Percentiles rank a stretch among this genome's conserved stretches.
Conservation (phyloP, 495 filamentous ascomycete species). For the Lasiosphaeria miniovina region DNA sequence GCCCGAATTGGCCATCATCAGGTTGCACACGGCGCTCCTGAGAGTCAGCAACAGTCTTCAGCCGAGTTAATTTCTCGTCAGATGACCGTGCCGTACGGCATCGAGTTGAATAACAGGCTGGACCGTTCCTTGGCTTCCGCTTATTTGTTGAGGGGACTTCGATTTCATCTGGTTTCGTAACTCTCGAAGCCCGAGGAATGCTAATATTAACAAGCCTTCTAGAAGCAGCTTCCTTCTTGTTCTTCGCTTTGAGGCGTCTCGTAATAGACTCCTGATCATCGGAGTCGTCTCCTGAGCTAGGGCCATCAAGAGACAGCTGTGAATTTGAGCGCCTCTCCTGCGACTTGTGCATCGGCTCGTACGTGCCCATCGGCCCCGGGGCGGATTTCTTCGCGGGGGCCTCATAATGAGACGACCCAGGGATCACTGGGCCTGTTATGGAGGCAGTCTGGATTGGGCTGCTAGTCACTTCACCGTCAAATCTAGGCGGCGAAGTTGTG, state of each 20-base stretch:
- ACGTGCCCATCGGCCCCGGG: slow-evolving; percentile 28
- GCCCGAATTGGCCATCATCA: neutral
- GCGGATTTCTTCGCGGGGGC: slow-evolving; percentile 14
- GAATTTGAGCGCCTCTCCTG: slow-evolving; percentile 32
- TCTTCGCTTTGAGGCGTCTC: slow-evolving; percentile 22
- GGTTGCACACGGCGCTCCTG: slow-evolving; percentile 20
- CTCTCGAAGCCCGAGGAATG: slow-evolving; percentile 26
- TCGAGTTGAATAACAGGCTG: slow-evolving; percentile 24
- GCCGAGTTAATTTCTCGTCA: slow-evolving; percentile 18
- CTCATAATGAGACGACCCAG: slow-evolving; percentile 23
- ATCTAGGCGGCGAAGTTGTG: slow-evolving; percentile 15
- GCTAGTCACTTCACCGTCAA: slow-evolving; percentile 6
- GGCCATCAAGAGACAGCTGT: slow-evolving; percentile 2
- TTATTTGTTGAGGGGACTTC: slow-evolving; percentile 41
- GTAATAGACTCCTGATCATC: slow-evolving; percentile 21
- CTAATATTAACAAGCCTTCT: slow-evolving; percentile 36
- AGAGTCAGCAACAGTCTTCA: slow-evolving; percentile 34
- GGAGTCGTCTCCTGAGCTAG: slow-evolving; percentile 15
- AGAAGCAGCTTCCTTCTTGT: slow-evolving; percentile 35
- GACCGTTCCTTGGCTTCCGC: slow-evolving; percentile 16
- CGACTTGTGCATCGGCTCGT: slow-evolving; percentile 34
- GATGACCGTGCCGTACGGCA: slow-evolving; percentile 10
- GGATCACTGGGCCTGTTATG: slow-evolving; percentile 18
- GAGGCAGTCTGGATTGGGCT: slow-evolving; percentile 20
- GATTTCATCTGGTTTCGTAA: slow-evolving; percentile 25